Percentiles rank a stretch among this genome's conserved stretches.
These are phyloP conservation scores for Hordeum marinum DNA, from an alignment of 176 grass and related monocot genomes.

Conservation along the genomic window DNA sequence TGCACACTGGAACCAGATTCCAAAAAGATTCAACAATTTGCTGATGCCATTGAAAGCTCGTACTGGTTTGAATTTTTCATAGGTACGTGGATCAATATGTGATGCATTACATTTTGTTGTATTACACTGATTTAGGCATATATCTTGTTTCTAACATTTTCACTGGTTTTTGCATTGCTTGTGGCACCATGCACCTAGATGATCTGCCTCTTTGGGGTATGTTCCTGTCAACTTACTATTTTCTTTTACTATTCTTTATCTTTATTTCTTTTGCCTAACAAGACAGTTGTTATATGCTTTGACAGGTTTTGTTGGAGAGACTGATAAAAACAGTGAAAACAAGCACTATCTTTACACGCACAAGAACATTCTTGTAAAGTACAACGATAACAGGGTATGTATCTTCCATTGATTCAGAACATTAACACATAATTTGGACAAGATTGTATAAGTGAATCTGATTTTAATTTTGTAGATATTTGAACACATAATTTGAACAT, in stretches of 20 bases:
- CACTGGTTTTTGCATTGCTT: constrained; percentile 25
- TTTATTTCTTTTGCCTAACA: constrained; percentile 2
- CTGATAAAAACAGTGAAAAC: constrained; percentile 87
- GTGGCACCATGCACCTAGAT: constrained; percentile 45
- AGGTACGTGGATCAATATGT: constrained; percentile 52
- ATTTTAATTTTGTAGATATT: constrained; percentile 44
- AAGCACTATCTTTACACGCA: constrained; percentile 88
- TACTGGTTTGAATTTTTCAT: constrained; percentile 99
- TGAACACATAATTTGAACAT: constrained; percentile 26
- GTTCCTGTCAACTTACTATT: constrained; percentile 27
- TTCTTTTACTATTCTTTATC: neutral
- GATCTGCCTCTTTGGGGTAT: constrained; percentile 98
- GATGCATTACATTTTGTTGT: neutral
- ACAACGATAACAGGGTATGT: constrained; percentile 73
- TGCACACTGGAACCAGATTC: constrained; percentile 75
- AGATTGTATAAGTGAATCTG: constrained; percentile 19
- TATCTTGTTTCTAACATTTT: constrained; percentile 30
- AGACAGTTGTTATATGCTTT: neutral
- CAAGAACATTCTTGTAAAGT: constrained; percentile 77
- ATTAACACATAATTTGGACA: neutral
- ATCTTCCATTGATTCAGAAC: neutral
- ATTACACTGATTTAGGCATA: constrained; percentile 2
- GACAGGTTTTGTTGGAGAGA: constrained; percentile 89
- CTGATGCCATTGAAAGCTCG: constrained; percentile 79
- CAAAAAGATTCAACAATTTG: constrained; percentile 74